These are phyloP conservation scores for Syncephalastrum sp. DNA, from an alignment of 371 early-diverging fungal genomes.

Conservation along the genomic window DNA sequence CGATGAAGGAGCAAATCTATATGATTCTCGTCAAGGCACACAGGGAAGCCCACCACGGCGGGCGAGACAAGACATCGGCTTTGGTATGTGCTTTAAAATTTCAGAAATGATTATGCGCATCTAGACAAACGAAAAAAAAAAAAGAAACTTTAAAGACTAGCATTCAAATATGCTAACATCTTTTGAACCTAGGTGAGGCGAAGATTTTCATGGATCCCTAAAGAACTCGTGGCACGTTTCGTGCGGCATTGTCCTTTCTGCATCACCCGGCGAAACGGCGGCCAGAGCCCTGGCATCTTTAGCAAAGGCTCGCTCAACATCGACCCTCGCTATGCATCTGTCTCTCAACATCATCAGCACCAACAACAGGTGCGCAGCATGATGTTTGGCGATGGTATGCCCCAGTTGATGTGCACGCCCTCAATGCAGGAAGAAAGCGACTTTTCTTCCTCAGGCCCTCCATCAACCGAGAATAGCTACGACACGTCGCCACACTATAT, in stretches of 20 bases:
- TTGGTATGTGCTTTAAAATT: slow-evolving; percentile 33
- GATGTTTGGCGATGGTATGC: slow-evolving; percentile 6
- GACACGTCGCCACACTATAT: slow-evolving; percentile 9
- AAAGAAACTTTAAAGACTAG: neutral
- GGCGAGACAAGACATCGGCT: slow-evolving; percentile 66
- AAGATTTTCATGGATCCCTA: slow-evolving; percentile 62
- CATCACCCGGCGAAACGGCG: slow-evolving; percentile 1
- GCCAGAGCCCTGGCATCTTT: neutral
- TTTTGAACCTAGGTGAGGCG: slow-evolving; percentile 44
- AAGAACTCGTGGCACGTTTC: slow-evolving; percentile 59
- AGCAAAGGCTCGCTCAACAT: too few relatives aligned
- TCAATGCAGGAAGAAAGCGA: slow-evolving; percentile 13
- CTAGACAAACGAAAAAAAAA: too few relatives aligned
- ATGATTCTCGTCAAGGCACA: slow-evolving; percentile 54
- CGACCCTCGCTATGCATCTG: neutral
- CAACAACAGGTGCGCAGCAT: slow-evolving; percentile 4
- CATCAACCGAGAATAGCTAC: slow-evolving; percentile 8
- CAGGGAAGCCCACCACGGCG: slow-evolving; percentile 62
- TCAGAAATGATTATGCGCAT: too few relatives aligned
- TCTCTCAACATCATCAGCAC: neutral
- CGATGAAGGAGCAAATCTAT: slow-evolving; percentile 60
- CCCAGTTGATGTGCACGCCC: slow-evolving; percentile 7
- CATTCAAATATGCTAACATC: neutral
- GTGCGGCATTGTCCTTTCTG: slow-evolving; percentile 55
- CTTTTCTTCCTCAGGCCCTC: slow-evolving; percentile 1